Percentiles rank a stretch among this genome's conserved stretches.
Evolutionary conservation across 2,329 filamentous ascomycete genomes (phyloP).

Genomic region (Coniochaeta sp.): DNA sequence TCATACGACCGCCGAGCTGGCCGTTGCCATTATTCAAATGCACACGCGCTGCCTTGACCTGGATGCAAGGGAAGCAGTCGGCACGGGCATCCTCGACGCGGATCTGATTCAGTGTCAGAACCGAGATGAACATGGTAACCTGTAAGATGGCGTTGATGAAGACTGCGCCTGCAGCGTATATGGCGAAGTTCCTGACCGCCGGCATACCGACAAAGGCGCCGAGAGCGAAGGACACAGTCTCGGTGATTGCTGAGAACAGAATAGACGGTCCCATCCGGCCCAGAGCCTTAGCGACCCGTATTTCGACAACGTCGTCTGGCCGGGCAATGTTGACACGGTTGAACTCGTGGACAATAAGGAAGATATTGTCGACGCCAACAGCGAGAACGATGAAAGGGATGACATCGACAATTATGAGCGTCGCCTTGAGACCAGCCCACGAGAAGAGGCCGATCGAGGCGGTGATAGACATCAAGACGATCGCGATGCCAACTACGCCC

Average conservation of each 20-base stretch:
- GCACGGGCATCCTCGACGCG: conserved; percentile 82
- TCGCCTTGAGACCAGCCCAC: conserved; percentile 84
- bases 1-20: conserved; percentile 41
- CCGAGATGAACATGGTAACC: conserved; percentile 93
- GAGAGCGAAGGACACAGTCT: conserved; percentile 87
- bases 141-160: conserved; percentile 96
- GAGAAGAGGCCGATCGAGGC: conserved; percentile 94
- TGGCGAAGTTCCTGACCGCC: conserved; percentile 92
- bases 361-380: conserved; percentile 98
- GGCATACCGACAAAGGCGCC: conserved; percentile 97
- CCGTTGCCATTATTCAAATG: conserved; percentile 58
- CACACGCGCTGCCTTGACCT: conserved; percentile 65
- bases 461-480: conserved; percentile 95
- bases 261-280: conserved; percentile 97
- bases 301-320: conserved; percentile 79
- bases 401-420: conserved; percentile 95
- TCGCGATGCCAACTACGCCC: conserved; percentile 88
- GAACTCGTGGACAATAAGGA: conserved; percentile 96
- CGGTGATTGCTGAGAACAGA: conserved; percentile 86
- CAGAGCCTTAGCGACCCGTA: conserved; percentile 78
- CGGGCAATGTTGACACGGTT: conserved; percentile 90
- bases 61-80: conserved; percentile 87
- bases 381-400: conserved; percentile 96
- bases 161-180: conserved; percentile 92
- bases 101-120: conserved; percentile 83